These are phyloP conservation scores for Zasmidium angulare DNA, from an alignment of 2,329 filamentous ascomycete genomes.

Conservation along the genomic window DNA sequence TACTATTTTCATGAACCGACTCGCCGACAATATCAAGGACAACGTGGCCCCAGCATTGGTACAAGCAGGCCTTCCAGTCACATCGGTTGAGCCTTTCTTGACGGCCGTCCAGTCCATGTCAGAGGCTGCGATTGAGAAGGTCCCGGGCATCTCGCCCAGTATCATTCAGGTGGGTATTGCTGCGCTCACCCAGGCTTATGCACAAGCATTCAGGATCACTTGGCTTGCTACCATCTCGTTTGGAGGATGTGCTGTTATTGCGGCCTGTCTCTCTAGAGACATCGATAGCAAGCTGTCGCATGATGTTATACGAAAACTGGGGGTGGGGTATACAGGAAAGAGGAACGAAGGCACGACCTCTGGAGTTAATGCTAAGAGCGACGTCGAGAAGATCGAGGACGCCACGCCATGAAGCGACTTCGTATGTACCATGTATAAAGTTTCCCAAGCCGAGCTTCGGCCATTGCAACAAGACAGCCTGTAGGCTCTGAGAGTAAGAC, in stretches of 20 bases:
- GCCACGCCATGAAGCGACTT: neutral
- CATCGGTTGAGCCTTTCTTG: neutral
- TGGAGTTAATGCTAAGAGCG: neutral
- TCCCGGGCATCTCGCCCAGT: neutral
- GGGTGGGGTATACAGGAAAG: neutral
- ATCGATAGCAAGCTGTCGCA: neutral
- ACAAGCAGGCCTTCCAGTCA: neutral
- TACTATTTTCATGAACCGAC: neutral
- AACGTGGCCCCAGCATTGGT: neutral
- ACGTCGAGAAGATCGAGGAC: neutral
- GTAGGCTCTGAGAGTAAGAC: too few relatives aligned
- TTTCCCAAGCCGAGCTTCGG: too few relatives aligned
- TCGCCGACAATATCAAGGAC: neutral
- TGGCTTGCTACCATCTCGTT: slow-evolving; percentile 2
- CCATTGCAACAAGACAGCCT: too few relatives aligned
- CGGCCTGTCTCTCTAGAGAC: neutral
- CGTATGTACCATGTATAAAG: too few relatives aligned
- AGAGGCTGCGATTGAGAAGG: neutral
- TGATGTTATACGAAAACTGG: neutral
- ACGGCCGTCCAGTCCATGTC: neutral
- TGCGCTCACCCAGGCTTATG: neutral
- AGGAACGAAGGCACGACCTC: neutral
- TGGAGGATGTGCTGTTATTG: neutral
- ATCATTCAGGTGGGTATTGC: neutral
- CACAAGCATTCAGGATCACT: neutral